A percentile compares a stretch with the other conserved stretches of the same genome.
phyloP scores from a whole-genome alignment of 495 filamentous ascomycete species.

The Podospora sp. region DNA sequence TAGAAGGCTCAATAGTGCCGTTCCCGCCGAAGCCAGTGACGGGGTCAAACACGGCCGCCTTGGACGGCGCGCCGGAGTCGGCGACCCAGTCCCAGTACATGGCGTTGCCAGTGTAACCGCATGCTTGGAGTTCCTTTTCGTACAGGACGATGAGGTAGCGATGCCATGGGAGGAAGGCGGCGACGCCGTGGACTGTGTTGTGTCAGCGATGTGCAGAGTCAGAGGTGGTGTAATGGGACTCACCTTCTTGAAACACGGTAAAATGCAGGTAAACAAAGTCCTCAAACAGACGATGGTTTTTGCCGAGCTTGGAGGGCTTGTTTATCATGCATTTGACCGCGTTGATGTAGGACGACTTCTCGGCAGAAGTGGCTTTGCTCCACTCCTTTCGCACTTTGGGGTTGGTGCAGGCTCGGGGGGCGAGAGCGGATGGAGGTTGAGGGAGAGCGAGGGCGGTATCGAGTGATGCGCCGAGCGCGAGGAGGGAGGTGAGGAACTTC shows the following conservation, averaged over 20 bases:
- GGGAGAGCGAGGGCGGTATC: conserved; percentile 4
- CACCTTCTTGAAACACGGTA: background rate
- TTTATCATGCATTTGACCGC: conserved; percentile 5
- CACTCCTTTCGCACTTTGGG: conserved; percentile 15
- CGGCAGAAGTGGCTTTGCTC: conserved; percentile 11
- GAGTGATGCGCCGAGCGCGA: background rate
- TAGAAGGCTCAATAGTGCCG: background rate
- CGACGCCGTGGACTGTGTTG: too few relatives aligned
- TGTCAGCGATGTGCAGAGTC: too few relatives aligned
- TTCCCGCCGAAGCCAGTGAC: conserved; percentile 18
- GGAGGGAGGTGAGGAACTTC: conserved; percentile 12
- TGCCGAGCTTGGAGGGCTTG: background rate
- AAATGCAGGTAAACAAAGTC: conserved; percentile 11
- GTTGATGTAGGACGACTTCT: conserved; percentile 15
- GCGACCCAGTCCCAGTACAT: background rate
- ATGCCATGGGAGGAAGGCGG: too few relatives aligned
- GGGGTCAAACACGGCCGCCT: conserved; percentile 14
- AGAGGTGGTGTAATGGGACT: too few relatives aligned
- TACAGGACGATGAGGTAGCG: too few relatives aligned
- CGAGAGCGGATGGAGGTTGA: background rate
- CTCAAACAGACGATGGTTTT: conserved; percentile 5
- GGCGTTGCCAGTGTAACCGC: too few relatives aligned
- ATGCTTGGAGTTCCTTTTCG: too few relatives aligned
- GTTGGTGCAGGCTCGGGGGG: background rate
- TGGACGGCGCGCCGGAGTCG: conserved; percentile 5